Conservation (phyloP, 1,284 basidiomycete species). For the Stygiomarasmius scandens region DNA sequence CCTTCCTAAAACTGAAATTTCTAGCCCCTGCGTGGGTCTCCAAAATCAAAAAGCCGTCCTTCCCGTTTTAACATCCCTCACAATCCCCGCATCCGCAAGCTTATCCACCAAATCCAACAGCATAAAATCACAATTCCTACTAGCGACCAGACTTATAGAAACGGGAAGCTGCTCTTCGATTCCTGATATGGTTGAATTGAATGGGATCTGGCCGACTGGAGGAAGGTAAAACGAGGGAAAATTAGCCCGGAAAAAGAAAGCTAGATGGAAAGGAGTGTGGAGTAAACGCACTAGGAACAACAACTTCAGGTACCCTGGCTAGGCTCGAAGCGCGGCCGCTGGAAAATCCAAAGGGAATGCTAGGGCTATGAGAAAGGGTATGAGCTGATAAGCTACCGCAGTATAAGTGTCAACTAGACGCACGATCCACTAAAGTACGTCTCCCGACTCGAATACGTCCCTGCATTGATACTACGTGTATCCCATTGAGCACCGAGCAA, state of each 20-base stretch:
- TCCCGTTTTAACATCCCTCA: neutral
- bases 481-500: neutral
- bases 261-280: neutral
- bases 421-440: neutral
- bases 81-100: neutral
- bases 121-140: neutral
- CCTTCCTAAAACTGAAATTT: too few species aligned
- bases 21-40: too few species aligned
- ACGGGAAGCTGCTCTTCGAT: slow-evolving; percentile 2
- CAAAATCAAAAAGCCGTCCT: neutral
- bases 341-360: neutral
- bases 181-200: neutral
- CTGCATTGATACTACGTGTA: neutral
- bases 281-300: neutral
- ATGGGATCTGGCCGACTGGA: slow-evolving; percentile 1
- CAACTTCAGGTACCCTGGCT: neutral
- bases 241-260: neutral
- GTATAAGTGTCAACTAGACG: neutral
- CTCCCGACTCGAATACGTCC: neutral
- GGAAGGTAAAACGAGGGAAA: neutral
- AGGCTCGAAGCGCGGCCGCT: neutral
- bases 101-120: neutral
- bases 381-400: too few species aligned
- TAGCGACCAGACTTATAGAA: neutral
- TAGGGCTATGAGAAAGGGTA: neutral